phyloP scores from a whole-genome alignment of 2,329 filamentous ascomycete species.

The Beauveria varroae region DNA sequence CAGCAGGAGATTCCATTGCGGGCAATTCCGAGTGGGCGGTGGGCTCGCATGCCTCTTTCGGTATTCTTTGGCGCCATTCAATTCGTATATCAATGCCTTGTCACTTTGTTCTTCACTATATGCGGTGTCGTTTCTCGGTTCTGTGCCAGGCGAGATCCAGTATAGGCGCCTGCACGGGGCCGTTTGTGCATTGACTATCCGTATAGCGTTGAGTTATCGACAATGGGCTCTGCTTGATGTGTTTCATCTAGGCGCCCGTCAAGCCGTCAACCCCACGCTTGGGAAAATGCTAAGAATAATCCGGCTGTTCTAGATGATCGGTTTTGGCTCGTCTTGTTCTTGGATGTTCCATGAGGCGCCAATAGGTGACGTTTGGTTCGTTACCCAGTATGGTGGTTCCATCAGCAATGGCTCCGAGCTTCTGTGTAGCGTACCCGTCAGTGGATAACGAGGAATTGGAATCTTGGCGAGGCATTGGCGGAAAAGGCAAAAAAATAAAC shows the following conservation, averaged over 20 bases:
- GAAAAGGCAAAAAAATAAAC: not conserved
- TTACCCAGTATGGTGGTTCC: not conserved
- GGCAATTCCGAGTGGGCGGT: slow-evolving; percentile 6
- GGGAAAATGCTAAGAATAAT: not conserved
- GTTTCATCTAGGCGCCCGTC: slow-evolving; percentile 10
- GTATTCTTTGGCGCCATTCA: not conserved
- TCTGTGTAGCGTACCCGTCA: slow-evolving; percentile 3
- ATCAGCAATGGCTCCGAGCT: not conserved
- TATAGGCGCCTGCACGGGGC: slow-evolving; percentile 7
- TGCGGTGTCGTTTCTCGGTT: not conserved
- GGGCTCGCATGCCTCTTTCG: not conserved
- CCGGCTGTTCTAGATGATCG: not conserved
- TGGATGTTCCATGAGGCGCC: not conserved
- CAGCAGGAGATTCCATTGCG: not conserved
- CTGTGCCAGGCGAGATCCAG: not conserved
- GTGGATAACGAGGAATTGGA: not conserved
- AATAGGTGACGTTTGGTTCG: not conserved
- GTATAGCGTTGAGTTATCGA: not conserved
- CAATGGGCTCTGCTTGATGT: not conserved
- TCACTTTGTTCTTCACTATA: not conserved
- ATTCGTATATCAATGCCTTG: not conserved
- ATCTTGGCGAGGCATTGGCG: slow-evolving; percentile 4
- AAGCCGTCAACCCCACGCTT: slow-evolving; percentile 3
- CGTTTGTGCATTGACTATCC: not conserved
- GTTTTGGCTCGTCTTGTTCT: not conserved